Conservation (phyloP, 208 protist species). For the Borovskyia barvae region DNA sequence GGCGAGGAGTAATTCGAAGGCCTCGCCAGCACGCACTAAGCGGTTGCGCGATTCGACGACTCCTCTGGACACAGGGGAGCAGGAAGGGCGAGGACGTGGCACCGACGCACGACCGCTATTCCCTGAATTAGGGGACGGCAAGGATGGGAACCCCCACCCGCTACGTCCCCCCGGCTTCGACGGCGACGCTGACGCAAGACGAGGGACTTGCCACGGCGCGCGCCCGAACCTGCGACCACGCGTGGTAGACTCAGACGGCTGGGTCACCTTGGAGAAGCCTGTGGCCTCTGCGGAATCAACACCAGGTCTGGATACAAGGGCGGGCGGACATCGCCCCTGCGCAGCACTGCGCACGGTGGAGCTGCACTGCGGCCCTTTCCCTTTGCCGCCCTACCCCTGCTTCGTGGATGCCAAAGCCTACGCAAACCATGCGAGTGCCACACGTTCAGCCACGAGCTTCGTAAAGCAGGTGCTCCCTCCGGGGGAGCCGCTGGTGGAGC, state of each 20-base stretch:
- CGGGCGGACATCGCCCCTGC: no score
- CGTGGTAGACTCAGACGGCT: constrained; percentile 29
- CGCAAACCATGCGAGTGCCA: neutral
- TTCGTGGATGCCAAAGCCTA: constrained; percentile 18
- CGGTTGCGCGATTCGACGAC: no score
- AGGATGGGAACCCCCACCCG: neutral
- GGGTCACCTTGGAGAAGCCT: constrained; percentile 24
- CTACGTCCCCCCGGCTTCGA: no score
- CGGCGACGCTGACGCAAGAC: no score
- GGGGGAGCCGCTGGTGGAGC: constrained; percentile 33
- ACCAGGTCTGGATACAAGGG: neutral
- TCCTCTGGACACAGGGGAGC: neutral
- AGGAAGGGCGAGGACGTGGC: constrained; percentile 33
- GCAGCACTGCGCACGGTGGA: constrained; percentile 11
- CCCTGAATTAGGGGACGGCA: constrained; percentile 20
- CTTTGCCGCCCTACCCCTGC: constrained; percentile 45
- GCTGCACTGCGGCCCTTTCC: constrained; percentile 11
- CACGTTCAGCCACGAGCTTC: constrained; percentile 8
- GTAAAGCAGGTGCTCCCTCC: constrained; percentile 33
- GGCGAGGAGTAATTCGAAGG: no score
- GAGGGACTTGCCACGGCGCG: no score
- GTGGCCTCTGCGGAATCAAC: neutral
- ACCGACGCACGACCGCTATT: constrained; percentile 67
- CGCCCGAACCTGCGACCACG: constrained; percentile 2
- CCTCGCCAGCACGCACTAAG: neutral